Evolutionary conservation across 2,329 filamentous ascomycete genomes (phyloP), one percentile per base, ranked within the genome.

Genomic region (Sporothrix schenckii): DNA sequence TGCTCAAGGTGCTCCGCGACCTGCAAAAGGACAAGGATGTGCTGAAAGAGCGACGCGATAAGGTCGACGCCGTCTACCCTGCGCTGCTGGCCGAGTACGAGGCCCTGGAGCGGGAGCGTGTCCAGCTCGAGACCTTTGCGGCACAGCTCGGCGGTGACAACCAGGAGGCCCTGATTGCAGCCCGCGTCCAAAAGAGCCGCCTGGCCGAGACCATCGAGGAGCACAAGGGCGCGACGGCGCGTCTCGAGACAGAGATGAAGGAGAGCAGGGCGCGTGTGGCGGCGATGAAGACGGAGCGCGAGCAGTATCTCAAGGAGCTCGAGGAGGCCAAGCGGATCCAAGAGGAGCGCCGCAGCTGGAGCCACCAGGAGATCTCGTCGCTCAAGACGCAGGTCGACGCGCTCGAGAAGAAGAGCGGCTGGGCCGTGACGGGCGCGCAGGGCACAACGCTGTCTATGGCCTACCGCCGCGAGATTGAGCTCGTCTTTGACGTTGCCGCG

Each of bases 341-440:
- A 72, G 93, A 97, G 78, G 92, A 97, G 76, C 97, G 91, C 78
- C 89, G 94, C 68, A 94, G 94, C 52, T 97, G 94, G 90, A 94
- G 90, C 70, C 88, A 90, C 68, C 89, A 86, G 39, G 95, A 98
- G 80, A 92, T 98, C 73, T 86, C 86, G 73, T 82, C 83, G 52
- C 83, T 97, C n/a, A 93, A 94, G 85, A 87, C 39, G 10, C 69
- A 63, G 52, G 89, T 92, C 54, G 85, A 89, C 53, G 81, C 81
- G 0, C 82, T 94, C 27, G 91, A 94, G 77, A 84, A 85, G 71
- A 79, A 86, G 69, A 83, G 89, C 76, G 90, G 90, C 69, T 95
- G 92, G 92, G 85, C 86, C 39, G 89, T 94, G 72, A 88, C 86
- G 2, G 87, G 90, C 21, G 85, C 90, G 27, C 82, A 85, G 1